phyloP scores from a whole-genome alignment of 495 filamentous ascomycete species.

The Xylaria flabelliformis region DNA sequence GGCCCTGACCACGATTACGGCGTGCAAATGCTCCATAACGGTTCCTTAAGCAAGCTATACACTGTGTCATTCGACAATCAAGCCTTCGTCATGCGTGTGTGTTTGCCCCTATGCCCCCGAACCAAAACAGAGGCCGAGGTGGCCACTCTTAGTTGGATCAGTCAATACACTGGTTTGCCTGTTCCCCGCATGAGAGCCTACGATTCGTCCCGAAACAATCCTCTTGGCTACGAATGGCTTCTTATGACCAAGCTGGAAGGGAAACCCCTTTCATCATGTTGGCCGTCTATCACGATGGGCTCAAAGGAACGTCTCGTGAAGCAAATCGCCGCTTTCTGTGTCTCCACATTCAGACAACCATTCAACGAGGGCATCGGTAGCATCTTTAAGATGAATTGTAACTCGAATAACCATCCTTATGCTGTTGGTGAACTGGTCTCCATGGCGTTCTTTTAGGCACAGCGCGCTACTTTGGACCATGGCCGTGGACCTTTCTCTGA shows the following conservation, averaged over 20 bases:
- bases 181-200: constrained; percentile 57
- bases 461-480: constrained; percentile 35
- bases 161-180: constrained; percentile 55
- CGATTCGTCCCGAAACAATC: constrained; percentile 52
- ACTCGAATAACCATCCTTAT: constrained; percentile 9
- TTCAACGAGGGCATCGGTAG: constrained; percentile 49
- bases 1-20: constrained; percentile 21
- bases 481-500: constrained; percentile 38
- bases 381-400: constrained; percentile 37
- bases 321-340: constrained; percentile 46
- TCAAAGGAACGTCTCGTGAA: constrained; percentile 48
- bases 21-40: constrained; percentile 32
- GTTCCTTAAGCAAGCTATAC: constrained; percentile 48
- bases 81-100: constrained; percentile 56
- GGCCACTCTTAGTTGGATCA: constrained; percentile 58
- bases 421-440: constrained; percentile 43
- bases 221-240: constrained; percentile 66
- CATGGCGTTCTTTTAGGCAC: constrained; percentile 44
- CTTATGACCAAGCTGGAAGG: constrained; percentile 60
- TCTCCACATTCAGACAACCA: constrained; percentile 34
- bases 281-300: constrained; percentile 45
- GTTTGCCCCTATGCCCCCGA: constrained; percentile 59
- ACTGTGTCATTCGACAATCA: constrained; percentile 35
- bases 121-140: constrained; percentile 63
- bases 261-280: constrained; percentile 47